Percentiles rank a stretch among this genome's conserved stretches.
Evolutionary conservation across 495 filamentous ascomycete species (phyloP).

Genomic region (Opeltia flavorubescens): DNA sequence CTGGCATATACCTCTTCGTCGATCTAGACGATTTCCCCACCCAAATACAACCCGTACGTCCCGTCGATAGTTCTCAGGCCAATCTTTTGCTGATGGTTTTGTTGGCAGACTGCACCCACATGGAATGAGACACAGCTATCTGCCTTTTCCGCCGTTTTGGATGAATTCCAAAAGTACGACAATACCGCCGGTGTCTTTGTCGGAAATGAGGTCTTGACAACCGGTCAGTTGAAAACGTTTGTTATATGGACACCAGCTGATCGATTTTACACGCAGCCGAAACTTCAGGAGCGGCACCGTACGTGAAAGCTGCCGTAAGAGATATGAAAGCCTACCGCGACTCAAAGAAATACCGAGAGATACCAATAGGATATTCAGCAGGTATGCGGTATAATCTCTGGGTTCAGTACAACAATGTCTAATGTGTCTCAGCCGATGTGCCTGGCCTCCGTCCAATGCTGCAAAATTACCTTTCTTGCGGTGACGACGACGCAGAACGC

Average conservation of each 20-base stretch:
- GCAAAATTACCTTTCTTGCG: slow-evolving; percentile 78
- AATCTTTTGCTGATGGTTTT: not conserved
- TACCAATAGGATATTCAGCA: slow-evolving; percentile 83
- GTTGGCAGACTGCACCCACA: slow-evolving; percentile 21
- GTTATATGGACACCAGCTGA: not conserved
- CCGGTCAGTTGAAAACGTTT: slow-evolving; percentile 24
- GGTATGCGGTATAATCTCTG: slow-evolving; percentile 5
- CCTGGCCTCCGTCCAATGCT: slow-evolving; percentile 67
- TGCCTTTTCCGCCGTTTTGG: slow-evolving; percentile 56
- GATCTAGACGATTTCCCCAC: slow-evolving; percentile 78
- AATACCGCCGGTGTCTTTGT: slow-evolving; percentile 76
- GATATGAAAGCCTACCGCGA: slow-evolving; percentile 76
- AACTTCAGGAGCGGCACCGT: slow-evolving; percentile 57
- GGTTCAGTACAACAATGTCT: not conserved
- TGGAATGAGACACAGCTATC: slow-evolving; percentile 61
- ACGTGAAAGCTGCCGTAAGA: slow-evolving; percentile 64
- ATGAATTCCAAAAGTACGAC: slow-evolving; percentile 62
- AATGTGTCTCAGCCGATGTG: slow-evolving; percentile 47
- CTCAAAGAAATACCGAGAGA: slow-evolving; percentile 61
- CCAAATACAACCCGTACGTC: slow-evolving; percentile 54
- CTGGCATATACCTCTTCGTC: slow-evolving; percentile 67
- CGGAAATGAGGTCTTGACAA: slow-evolving; percentile 71
- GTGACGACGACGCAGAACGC: slow-evolving; percentile 47
- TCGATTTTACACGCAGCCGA: slow-evolving; percentile 23
- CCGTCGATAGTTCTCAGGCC: not conserved